These are phyloP conservation scores for Xylaria longipes DNA, from an alignment of 495 filamentous ascomycete genomes.

Conservation along the genomic window DNA sequence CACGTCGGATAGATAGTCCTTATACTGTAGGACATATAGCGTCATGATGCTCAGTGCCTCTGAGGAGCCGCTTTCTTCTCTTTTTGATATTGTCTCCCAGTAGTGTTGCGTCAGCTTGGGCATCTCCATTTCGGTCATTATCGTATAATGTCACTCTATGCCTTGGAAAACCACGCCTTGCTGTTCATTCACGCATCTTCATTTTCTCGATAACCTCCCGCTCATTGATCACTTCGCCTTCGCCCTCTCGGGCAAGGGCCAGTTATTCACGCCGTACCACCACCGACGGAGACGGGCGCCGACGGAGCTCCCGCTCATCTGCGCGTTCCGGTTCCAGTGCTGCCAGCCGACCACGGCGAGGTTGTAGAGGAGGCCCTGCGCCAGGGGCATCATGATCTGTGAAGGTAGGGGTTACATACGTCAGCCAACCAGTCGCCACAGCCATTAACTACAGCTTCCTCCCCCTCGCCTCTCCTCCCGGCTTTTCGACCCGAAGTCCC, in stretches of 20 bases:
- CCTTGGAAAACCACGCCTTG: background rate
- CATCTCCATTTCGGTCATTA: background rate
- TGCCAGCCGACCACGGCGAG: constrained; percentile 81
- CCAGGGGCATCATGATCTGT: constrained; percentile 80
- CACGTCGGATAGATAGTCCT: constrained; percentile 26
- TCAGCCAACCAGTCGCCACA: constrained; percentile 18
- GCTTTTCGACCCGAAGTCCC: background rate
- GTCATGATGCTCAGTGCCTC: background rate
- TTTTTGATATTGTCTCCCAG: background rate
- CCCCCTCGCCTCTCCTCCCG: background rate
- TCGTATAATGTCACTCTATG: background rate
- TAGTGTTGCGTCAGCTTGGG: background rate
- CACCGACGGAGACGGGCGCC: constrained; percentile 78
- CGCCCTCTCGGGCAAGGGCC: constrained; percentile 57
- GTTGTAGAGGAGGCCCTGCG: constrained; percentile 84
- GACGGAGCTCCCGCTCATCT: constrained; percentile 69
- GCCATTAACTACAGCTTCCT: background rate
- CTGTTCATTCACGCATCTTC: background rate
- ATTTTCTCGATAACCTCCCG: background rate
- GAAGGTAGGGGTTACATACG: constrained; percentile 19
- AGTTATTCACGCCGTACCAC: constrained; percentile 94
- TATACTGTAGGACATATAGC: constrained; percentile 27
- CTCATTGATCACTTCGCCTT: background rate
- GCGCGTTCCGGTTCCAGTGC: constrained; percentile 77
- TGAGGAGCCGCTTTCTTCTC: background rate